These are phyloP conservation scores for Chalara sp. DNA, from an alignment of 2,329 filamentous ascomycete genomes.

Conservation along the genomic window DNA sequence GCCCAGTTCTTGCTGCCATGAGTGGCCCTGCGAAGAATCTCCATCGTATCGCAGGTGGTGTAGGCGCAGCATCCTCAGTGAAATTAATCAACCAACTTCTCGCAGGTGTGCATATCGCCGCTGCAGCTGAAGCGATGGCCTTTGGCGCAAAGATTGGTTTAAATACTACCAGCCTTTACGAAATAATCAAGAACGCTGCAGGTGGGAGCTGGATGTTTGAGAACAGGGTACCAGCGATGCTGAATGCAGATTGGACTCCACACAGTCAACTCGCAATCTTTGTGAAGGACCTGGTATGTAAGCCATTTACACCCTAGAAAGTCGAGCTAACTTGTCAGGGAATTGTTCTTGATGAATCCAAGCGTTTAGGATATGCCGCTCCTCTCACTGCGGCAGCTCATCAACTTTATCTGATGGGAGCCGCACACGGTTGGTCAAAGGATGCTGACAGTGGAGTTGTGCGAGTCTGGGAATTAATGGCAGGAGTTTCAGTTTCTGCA, in stretches of 20 bases:
- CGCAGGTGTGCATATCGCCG: constrained; percentile 49
- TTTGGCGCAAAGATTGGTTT: constrained; percentile 45
- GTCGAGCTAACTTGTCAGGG: constrained; percentile 9
- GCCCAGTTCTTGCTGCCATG: too few relatives aligned
- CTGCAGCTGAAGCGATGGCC: constrained; percentile 49
- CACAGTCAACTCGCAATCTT: constrained; percentile 31
- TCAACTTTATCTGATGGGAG: constrained; percentile 27
- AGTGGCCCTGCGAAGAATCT: constrained; percentile 39
- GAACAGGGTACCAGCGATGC: constrained; percentile 30
- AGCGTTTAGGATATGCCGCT: constrained; percentile 22
- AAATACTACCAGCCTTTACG: constrained; percentile 40
- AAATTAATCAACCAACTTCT: constrained; percentile 57
- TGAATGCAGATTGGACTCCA: constrained; percentile 27
- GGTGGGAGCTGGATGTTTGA: constrained; percentile 33
- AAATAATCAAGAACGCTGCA: constrained; percentile 34
- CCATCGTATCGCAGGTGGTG: constrained; percentile 49
- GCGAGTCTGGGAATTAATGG: constrained; percentile 6
- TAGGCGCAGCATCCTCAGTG: constrained; percentile 53
- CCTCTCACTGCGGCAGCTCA: constrained; percentile 27
- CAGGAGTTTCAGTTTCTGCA: too few relatives aligned
- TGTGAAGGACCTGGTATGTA: constrained; percentile 27
- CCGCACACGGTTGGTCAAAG: constrained; percentile 24
- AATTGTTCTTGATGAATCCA: constrained; percentile 24
- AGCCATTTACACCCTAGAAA: background rate
- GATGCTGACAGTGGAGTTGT: constrained; percentile 30